Percentiles rank a stretch among this genome's conserved stretches.
Evolutionary conservation across 345 rosid genomes (phyloP).

Genomic region (Citrus glauca): DNA sequence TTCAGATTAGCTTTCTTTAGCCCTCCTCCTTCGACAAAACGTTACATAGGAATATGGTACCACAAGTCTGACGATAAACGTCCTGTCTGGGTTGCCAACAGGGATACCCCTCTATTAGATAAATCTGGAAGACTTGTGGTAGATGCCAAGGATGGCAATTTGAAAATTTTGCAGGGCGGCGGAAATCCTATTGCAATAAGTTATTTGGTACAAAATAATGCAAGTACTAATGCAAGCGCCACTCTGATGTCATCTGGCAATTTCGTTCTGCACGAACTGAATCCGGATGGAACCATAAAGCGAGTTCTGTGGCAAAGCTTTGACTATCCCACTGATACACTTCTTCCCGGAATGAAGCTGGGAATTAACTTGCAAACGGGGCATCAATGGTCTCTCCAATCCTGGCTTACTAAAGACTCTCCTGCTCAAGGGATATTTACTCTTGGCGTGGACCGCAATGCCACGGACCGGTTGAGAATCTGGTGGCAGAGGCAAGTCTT

Average conservation of each 20-base stretch:
- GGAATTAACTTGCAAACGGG: constrained; percentile 25
- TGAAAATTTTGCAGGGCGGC: neutral
- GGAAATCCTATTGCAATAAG: constrained; percentile 3
- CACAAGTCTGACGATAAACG: neutral
- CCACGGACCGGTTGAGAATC: neutral
- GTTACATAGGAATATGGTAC: constrained; percentile 12
- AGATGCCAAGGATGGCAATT: neutral
- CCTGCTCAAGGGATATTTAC: neutral
- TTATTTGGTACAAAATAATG: neutral
- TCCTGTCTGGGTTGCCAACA: neutral
- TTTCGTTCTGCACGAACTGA: constrained; percentile 27
- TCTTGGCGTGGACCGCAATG: constrained; percentile 14
- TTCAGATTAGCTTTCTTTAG: constrained; percentile 18
- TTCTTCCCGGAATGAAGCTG: constrained; percentile 42
- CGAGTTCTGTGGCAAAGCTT: neutral
- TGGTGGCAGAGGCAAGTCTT: constrained; percentile 20
- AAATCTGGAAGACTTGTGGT: neutral
- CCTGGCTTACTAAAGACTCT: neutral
- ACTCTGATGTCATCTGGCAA: constrained; percentile 14
- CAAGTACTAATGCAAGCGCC: neutral
- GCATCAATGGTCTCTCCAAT: no score
- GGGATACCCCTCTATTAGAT: neutral
- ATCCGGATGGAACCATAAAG: neutral
- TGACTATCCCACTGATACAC: constrained; percentile 1
- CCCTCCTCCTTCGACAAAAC: neutral